These are phyloP conservation scores for Zostera marina DNA, from an alignment of 116 monocot species.

Conservation along the genomic window DNA sequence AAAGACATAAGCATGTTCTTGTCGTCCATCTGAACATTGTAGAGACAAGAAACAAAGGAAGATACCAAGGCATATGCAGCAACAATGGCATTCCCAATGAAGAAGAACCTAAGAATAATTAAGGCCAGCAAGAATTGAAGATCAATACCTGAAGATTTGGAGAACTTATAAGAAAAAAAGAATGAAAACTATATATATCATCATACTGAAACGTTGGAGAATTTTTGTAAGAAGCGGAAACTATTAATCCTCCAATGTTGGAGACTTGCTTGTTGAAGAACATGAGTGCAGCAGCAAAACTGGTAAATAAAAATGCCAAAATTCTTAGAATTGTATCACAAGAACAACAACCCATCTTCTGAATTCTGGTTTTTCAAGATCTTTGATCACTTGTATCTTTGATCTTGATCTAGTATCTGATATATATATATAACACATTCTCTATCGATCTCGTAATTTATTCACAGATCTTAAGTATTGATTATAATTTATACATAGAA, in stretches of 20 bases:
- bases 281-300: slow-evolving; percentile 4
- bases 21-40: background rate
- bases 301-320: background rate
- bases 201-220: slow-evolving; percentile 3
- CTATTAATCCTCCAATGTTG: slow-evolving; percentile 1
- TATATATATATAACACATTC: too few species aligned
- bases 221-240: background rate
- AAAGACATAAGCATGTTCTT: background rate
- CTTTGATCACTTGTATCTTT: too few species aligned
- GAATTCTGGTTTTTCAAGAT: too few species aligned
- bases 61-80: background rate
- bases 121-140: too few species aligned
- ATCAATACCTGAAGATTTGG: too few species aligned
- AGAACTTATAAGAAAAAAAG: background rate
- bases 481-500: too few species aligned
- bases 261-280: background rate
- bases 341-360: too few species aligned
- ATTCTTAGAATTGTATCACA: background rate
- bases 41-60: background rate
- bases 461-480: too few species aligned
- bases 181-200: background rate
- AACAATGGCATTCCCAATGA: background rate
- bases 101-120: background rate
- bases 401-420: too few species aligned
- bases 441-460: too few species aligned